These are phyloP conservation scores for Sarocladium oryzae DNA, from an alignment of 2,329 filamentous ascomycete species.

Conservation along the genomic window DNA sequence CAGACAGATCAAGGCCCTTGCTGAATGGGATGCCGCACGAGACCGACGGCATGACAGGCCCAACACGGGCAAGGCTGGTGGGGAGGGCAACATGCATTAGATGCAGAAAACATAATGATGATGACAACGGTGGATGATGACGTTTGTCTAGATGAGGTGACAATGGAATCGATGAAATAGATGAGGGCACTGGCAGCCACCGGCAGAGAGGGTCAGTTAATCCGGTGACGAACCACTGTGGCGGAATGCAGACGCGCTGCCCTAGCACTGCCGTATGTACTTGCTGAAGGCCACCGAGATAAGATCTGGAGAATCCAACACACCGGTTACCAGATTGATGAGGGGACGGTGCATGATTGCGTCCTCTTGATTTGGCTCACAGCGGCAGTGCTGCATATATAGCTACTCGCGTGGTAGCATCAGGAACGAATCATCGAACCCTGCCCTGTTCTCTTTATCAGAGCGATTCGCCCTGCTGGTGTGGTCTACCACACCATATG, in stretches of 20 bases:
- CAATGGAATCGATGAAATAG: background rate
- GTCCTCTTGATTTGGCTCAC: no score
- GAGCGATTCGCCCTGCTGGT: no score
- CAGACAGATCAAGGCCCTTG: background rate
- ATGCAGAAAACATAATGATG: background rate
- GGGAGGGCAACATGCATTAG: background rate
- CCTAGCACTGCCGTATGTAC: background rate
- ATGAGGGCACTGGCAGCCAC: background rate
- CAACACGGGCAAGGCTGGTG: background rate
- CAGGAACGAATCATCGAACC: no score
- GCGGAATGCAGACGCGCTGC: background rate
- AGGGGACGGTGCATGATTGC: no score
- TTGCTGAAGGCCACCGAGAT: background rate
- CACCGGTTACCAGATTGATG: no score
- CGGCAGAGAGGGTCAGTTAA: background rate
- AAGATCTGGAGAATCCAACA: background rate
- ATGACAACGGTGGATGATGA: background rate
- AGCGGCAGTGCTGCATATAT: no score
- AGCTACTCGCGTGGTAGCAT: no score
- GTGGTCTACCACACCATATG: no score
- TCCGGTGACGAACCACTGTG: constrained; percentile 3
- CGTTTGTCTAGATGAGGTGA: background rate
- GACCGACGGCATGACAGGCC: background rate
- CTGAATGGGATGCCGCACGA: background rate
- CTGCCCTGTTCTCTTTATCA: no score